Conservation (phyloP, 2,329 filamentous ascomycete genomes). For the Clarireedia hainanense region DNA sequence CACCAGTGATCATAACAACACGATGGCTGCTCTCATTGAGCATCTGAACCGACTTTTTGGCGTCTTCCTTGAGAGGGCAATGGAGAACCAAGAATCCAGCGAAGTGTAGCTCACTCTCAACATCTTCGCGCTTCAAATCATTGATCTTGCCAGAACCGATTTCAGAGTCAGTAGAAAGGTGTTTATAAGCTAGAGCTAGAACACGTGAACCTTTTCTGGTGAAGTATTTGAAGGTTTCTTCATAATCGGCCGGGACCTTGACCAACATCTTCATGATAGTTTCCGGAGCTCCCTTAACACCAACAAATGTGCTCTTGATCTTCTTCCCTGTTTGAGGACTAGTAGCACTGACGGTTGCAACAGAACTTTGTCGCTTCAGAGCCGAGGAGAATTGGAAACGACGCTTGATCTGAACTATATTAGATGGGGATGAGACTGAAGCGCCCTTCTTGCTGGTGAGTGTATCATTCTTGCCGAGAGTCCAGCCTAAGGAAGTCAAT, state of each 20-base stretch:
- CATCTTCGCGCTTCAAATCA: conserved; percentile 85
- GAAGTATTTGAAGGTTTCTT: conserved; percentile 98
- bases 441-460: conserved; percentile 59
- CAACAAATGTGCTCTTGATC: conserved; percentile 79
- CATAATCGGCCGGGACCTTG: conserved; percentile 75
- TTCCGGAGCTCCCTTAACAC: conserved; percentile 94
- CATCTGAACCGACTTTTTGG: conserved; percentile 89
- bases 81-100: conserved; percentile 94
- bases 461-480: conserved; percentile 79
- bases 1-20: conserved; percentile 98
- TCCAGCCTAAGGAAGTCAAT: conserved; percentile 81
- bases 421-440: conserved; percentile 44
- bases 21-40: conserved; percentile 98
- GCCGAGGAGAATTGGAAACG: conserved; percentile 98
- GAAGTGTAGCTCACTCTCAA: conserved; percentile 78
- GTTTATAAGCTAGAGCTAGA: conserved; percentile 88
- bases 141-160: conserved; percentile 81
- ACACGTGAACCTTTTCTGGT: conserved; percentile 93
- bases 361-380: conserved; percentile 90
- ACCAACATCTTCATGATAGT: conserved; percentile 93
- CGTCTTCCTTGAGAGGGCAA: conserved; percentile 93
- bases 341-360: conserved; percentile 71
- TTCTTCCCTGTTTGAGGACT: conserved; percentile 68
- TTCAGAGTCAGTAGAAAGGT: conserved; percentile 73
- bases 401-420: conserved; percentile 87